Conservation (phyloP, 768 basidiomycete genomes). For the Lactarius pseudohatsudake region DNA sequence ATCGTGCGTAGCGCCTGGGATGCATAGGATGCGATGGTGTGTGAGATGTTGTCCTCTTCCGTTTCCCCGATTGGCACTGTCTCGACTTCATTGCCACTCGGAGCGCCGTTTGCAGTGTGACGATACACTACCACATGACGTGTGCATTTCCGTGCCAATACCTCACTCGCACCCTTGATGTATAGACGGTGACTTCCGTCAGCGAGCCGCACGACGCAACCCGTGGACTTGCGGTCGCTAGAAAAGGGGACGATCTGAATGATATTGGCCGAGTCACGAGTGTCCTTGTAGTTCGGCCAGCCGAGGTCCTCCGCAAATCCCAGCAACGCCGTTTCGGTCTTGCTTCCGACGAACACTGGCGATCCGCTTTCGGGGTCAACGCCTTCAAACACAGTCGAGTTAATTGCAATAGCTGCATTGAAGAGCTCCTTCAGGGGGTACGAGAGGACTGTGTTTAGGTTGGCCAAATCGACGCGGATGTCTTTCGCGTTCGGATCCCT, state of each 20-base stretch:
- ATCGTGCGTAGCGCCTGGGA: constrained; percentile 95
- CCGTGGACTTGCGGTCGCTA: constrained; percentile 93
- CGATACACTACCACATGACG: constrained; percentile 67
- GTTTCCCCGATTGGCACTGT: constrained; percentile 61
- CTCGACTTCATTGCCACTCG: constrained; percentile 43
- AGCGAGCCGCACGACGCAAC: constrained; percentile 69
- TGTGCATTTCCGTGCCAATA: constrained; percentile 75
- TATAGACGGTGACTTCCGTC: constrained; percentile 64
- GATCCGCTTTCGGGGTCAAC: constrained; percentile 57
- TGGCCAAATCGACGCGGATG: constrained; percentile 80
- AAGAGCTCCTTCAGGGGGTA: constrained; percentile 62
- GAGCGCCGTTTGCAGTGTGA: constrained; percentile 33
- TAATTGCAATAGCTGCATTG: constrained; percentile 85
- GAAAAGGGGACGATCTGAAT: constrained; percentile 93
- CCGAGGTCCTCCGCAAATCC: constrained; percentile 77
- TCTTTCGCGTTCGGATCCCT: constrained; percentile 49
- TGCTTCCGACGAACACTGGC: constrained; percentile 77
- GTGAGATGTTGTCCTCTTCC: constrained; percentile 77
- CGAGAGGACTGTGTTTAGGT: constrained; percentile 64
- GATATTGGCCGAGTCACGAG: constrained; percentile 59
- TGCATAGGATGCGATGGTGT: constrained; percentile 97
- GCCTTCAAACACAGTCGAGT: constrained; percentile 95
- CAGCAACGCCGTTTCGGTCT: constrained; percentile 94
- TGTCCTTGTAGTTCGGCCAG: constrained; percentile 71
- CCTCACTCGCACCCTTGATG: constrained; percentile 93